These are phyloP conservation scores for Colletotrichum salicis DNA, from an alignment of 2,329 filamentous ascomycete genomes.

Conservation along the genomic window DNA sequence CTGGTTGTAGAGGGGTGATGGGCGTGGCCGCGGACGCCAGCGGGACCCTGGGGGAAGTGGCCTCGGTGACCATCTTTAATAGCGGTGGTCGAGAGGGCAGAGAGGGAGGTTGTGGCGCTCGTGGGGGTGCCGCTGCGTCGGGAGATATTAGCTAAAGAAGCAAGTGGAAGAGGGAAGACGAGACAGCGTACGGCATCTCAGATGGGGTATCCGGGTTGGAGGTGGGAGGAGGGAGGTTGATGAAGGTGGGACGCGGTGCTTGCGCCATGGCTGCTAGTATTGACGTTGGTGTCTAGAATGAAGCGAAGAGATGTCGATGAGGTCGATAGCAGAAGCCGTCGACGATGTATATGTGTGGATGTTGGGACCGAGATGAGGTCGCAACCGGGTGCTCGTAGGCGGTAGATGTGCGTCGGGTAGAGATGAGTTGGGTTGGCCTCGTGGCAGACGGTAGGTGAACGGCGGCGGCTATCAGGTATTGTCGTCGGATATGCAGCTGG, in stretches of 20 bases:
- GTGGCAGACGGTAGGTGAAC: conserved; percentile 7
- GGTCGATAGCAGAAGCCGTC: background rate
- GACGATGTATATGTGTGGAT: conserved; percentile 7
- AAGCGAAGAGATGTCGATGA: background rate
- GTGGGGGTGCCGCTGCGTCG: conserved; percentile 84
- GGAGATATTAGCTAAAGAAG: conserved; percentile 33
- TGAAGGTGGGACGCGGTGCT: conserved; percentile 71
- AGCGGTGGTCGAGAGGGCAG: conserved; percentile 89
- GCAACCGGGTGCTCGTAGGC: background rate
- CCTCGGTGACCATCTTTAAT: conserved; percentile 97
- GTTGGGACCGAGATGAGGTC: background rate
- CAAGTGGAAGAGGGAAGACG: conserved; percentile 7
- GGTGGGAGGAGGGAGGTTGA: conserved; percentile 84
- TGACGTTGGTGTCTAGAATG: background rate
- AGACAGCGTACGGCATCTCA: conserved; percentile 80
- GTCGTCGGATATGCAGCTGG: background rate
- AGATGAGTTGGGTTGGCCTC: background rate
- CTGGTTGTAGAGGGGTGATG: conserved; percentile 74
- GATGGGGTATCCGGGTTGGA: conserved; percentile 88
- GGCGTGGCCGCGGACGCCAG: conserved; percentile 64
- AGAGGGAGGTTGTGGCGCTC: conserved; percentile 90
- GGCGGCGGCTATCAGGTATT: background rate
- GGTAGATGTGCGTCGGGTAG: background rate
- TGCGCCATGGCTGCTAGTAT: conserved; percentile 48
- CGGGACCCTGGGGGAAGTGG: conserved; percentile 71